A percentile compares a stretch with the other conserved stretches of the same genome.
These are phyloP conservation scores for Limtongia smithiae DNA, from an alignment of 805 yeast genomes.

Conservation along the genomic window DNA sequence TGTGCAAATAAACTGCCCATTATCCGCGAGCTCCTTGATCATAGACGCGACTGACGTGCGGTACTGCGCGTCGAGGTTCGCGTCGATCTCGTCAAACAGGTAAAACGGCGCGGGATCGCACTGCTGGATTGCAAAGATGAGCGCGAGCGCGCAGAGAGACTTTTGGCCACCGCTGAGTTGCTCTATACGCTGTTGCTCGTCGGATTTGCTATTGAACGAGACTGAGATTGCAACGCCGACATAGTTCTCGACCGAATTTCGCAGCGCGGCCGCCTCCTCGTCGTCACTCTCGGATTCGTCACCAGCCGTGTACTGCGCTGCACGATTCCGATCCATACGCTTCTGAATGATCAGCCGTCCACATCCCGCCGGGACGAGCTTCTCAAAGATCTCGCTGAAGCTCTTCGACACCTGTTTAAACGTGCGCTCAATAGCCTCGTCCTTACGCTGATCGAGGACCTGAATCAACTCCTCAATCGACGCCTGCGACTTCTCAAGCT, in stretches of 20 bases:
- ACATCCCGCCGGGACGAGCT: conserved; percentile 76
- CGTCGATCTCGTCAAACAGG: conserved; percentile 93
- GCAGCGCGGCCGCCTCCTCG: conserved; percentile 30
- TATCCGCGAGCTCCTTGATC: conserved; percentile 58
- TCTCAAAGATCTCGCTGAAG: conserved; percentile 70
- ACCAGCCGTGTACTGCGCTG: conserved; percentile 18
- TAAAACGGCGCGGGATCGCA: conserved; percentile 98
- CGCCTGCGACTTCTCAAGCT: conserved; percentile 62
- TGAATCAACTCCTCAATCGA: conserved; percentile 71
- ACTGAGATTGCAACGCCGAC: conserved; percentile 82
- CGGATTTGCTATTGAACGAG: conserved; percentile 78
- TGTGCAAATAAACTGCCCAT: conserved; percentile 84
- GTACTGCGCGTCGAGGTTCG: conserved; percentile 89
- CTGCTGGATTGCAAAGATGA: conserved; percentile 87
- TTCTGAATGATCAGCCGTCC: conserved; percentile 70
- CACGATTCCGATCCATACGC: conserved; percentile 31
- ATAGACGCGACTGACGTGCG: conserved; percentile 79
- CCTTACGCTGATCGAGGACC: conserved; percentile 71
- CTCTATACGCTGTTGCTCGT: conserved; percentile 83
- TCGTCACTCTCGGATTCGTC: conserved; percentile 32
- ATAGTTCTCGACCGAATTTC: conserved; percentile 50
- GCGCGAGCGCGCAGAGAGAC: conserved; percentile 91
- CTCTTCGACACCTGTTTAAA: conserved; percentile 71
- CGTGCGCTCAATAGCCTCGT: conserved; percentile 74
- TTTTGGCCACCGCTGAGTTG: conserved; percentile 97